Evolutionary conservation across 1,139 yeast genomes (phyloP), one percentile per base, ranked within the genome.

Genomic region (Suhomyces kunorum): DNA sequence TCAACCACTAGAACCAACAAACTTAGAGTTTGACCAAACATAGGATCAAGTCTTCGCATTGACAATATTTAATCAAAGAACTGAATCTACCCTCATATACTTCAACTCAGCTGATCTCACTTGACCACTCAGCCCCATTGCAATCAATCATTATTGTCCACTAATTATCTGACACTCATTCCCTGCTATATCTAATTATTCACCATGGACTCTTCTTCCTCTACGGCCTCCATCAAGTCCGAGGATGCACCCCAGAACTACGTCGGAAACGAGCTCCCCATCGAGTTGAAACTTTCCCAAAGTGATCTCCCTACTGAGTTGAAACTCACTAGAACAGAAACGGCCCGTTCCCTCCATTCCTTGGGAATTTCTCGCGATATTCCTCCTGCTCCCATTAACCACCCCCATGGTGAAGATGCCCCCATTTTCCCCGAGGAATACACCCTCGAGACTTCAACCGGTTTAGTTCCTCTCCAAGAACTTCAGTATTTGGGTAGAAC

Each of bases 401-500:
- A 94, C 2, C 76, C 79, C 7, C 74, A 78, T 8, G 73, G 71
- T 37, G 68, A 75, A 46, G 44, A 36, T 14, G 11, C 12, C 5
- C 82, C 90, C 6, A 83, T 87, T 33, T 88, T 88, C 71, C 96
- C 96, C 11, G 96, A 88, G 68, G 96, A 88, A 61, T 88, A 86
- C 61, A 84, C 89, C 6, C 53, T 88, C 58, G 96, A 88, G 68
- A 88, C 96, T 1, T 74, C 76, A 38, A 86, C 96, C 5, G 96
- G 96, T 48, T 71, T 88, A 42, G 96, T 88, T 6, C 90, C 88
- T 2, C 86, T 83, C 3, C 69, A 79, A 32, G 83, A 95, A 0
- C 69, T 88, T 52, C 85, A 79, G 36, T 70, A 76, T 5, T 46
- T 85, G 33, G 94, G 94, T 31, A 76, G 94, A 68, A 58, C 69